Percentiles rank a stretch among this genome's conserved stretches.
phyloP scores from a whole-genome alignment of 2,329 filamentous ascomycete genomes.

The Penicillium concentricum region DNA sequence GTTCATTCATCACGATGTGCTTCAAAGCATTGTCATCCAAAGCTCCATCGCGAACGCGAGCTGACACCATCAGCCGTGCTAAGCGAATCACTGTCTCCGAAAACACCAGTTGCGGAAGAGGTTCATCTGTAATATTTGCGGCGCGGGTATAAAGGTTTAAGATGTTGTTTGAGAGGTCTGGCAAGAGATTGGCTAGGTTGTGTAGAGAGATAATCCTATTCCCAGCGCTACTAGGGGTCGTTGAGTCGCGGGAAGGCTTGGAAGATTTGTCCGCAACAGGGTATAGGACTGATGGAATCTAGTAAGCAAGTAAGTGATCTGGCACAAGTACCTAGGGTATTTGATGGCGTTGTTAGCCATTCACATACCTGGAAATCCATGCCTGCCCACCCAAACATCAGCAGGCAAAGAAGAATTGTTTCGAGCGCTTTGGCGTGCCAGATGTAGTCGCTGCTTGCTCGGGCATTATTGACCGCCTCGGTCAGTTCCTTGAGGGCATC shows the following conservation, averaged over 20 bases:
- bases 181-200: conserved; percentile 53
- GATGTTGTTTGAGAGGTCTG: conserved; percentile 58
- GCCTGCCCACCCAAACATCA: conserved; percentile 81
- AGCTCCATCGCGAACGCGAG: conserved; percentile 51
- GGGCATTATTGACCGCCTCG: conserved; percentile 75
- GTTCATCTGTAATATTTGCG: conserved; percentile 53
- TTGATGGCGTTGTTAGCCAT: background rate
- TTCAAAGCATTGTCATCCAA: conserved; percentile 54
- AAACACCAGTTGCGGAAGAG: conserved; percentile 53
- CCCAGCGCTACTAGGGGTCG: conserved; percentile 47
- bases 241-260: conserved; percentile 43
- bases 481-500: conserved; percentile 82
- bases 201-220: conserved; percentile 47
- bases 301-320: background rate
- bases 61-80: conserved; percentile 52
- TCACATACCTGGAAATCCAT: conserved; percentile 65
- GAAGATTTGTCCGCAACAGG: conserved; percentile 51
- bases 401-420: conserved; percentile 74
- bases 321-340: background rate
- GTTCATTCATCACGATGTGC: conserved; percentile 58
- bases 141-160: conserved; percentile 56
- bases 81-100: conserved; percentile 59
- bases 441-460: conserved; percentile 82
- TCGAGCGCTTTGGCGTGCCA: conserved; percentile 97
- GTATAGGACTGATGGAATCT: conserved; percentile 57